These are phyloP conservation scores for Ophiocordyceps robertsii DNA, from an alignment of 2,329 filamentous ascomycete genomes.

Conservation along the genomic window DNA sequence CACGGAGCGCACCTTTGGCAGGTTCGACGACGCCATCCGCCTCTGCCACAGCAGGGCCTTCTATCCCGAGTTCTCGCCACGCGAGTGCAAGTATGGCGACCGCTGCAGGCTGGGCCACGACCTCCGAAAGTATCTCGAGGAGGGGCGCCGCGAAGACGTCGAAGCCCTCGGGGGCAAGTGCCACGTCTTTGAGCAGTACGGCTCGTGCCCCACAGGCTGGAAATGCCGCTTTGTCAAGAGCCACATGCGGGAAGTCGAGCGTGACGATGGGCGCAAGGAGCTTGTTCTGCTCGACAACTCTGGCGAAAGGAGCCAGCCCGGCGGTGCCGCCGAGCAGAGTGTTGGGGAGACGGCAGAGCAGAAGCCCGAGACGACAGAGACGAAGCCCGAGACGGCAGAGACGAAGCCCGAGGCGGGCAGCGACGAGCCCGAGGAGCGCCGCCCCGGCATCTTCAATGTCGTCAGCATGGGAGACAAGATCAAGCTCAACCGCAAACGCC, in stretches of 20 bases:
- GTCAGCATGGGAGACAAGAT: slow-evolving; percentile 59
- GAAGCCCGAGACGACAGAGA: slow-evolving; percentile 18
- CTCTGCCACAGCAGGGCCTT: slow-evolving; percentile 65
- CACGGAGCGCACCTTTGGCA: slow-evolving; percentile 67
- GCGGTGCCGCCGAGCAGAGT: slow-evolving; percentile 2
- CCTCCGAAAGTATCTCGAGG: slow-evolving; percentile 68
- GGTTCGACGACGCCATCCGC: slow-evolving; percentile 60
- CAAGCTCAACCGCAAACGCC: slow-evolving; percentile 58
- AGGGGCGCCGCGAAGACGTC: slow-evolving; percentile 71
- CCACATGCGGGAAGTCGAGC: slow-evolving; percentile 70
- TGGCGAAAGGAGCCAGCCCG: background rate
- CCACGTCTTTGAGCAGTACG: slow-evolving; percentile 65
- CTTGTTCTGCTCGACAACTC: slow-evolving; percentile 49
- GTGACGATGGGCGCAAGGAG: slow-evolving; percentile 70
- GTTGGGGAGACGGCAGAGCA: no score
- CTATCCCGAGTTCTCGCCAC: slow-evolving; percentile 69
- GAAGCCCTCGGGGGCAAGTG: slow-evolving; percentile 65
- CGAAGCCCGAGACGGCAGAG: slow-evolving; percentile 18
- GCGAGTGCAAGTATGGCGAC: slow-evolving; percentile 63
- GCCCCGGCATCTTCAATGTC: slow-evolving; percentile 60
- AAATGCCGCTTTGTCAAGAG: slow-evolving; percentile 84
- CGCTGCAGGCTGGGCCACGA: slow-evolving; percentile 76
- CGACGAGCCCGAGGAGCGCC: slow-evolving; percentile 28
- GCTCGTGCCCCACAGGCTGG: slow-evolving; percentile 75
- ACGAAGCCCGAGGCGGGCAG: slow-evolving; percentile 15